Evolutionary conservation across 495 filamentous ascomycete species (phyloP), one percentile per base, ranked within the genome.

Genomic region (Pyrenula massariospora): DNA sequence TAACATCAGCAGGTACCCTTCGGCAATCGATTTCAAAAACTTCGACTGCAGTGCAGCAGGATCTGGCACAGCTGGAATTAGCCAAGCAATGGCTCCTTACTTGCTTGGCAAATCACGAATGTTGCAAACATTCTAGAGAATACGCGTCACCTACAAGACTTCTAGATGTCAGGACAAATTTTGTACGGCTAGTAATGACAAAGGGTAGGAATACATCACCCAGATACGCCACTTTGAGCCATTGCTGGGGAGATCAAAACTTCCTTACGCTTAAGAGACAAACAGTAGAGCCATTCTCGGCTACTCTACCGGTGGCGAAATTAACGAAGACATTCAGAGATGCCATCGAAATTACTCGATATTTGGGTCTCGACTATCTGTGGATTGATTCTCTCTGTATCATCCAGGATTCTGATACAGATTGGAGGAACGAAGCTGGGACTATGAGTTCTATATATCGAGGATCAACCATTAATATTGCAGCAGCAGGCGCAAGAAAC

Each of bases 351-450:
- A 24, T 52, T 10, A 52, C 50, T 52, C 50, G 50, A 10, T 52
- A 21, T 24, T 24, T 52, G 19, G 50, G 50, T 20, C n/a, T 52
- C 10, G 22, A 24, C 19, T 52, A 52, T 52, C 22, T 52, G 22
- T 59, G 56, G 59, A 54, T 60, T 23, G 56, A 58, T 56, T 25
- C 51, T 25, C 56, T 58, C 52, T 58, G 56, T 48, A 49, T 58
- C 36, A 25, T 55, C 2, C 56, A 58, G 42, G 47, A 58, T 19
- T 36, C 23, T 22, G 36, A 19, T 24, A 42, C 19, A 12, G 56
- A 55, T 23, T 42, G 36, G 51, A 22, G 36, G 53, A 58, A 22
- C 23, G 56, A 50, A 21, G 22, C 24, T 24, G 56, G 20, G 22
- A 48, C 10, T 1, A 58, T 58, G 56, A 12, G 15, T 50, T 22